Percentiles rank a stretch among this genome's conserved stretches.
Conservation (phyloP, 306 rosid species). For the Cucurbita maxima region DNA sequence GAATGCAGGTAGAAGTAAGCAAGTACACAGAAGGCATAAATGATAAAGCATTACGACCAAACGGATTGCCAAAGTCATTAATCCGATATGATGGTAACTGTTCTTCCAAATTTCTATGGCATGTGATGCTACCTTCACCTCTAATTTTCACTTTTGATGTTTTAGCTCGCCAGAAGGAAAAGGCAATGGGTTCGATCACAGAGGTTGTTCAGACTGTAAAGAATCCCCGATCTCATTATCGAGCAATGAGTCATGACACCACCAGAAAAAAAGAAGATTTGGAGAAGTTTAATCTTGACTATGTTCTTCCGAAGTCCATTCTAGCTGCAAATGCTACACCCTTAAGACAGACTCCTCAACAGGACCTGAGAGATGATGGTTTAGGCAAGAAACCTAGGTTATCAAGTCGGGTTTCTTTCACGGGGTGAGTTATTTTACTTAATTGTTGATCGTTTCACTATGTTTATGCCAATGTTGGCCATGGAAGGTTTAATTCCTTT, state of each 20-base stretch:
- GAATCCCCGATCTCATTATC: conserved; percentile 37
- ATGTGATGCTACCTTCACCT: neutral
- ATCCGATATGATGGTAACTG: conserved; percentile 85
- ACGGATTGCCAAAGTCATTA: conserved; percentile 79
- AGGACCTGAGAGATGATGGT: conserved; percentile 19
- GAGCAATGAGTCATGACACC: conserved; percentile 18
- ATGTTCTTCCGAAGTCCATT: conserved; percentile 45
- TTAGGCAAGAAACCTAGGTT: conserved; percentile 26
- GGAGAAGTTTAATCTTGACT: conserved; percentile 37
- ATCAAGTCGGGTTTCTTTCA: conserved; percentile 32
- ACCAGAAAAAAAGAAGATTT: conserved; percentile 30
- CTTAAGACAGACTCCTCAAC: conserved; percentile 26
- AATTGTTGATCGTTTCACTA: neutral
- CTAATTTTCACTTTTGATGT: conserved; percentile 23
- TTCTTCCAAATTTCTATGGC: neutral
- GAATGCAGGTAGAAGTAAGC: conserved; percentile 99
- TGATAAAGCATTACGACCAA: conserved; percentile 70
- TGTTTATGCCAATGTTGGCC: neutral
- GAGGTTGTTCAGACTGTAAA: conserved; percentile 89
- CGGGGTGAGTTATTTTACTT: conserved; percentile 31
- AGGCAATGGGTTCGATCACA: conserved; percentile 55
- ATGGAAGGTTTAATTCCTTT: neutral
- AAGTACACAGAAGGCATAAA: conserved; percentile 85
- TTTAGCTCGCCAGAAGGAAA: conserved; percentile 92
- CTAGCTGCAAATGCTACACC: conserved; percentile 27